Conservation (phyloP, 306 rosid genomes). For the Clitoria ternatea region DNA sequence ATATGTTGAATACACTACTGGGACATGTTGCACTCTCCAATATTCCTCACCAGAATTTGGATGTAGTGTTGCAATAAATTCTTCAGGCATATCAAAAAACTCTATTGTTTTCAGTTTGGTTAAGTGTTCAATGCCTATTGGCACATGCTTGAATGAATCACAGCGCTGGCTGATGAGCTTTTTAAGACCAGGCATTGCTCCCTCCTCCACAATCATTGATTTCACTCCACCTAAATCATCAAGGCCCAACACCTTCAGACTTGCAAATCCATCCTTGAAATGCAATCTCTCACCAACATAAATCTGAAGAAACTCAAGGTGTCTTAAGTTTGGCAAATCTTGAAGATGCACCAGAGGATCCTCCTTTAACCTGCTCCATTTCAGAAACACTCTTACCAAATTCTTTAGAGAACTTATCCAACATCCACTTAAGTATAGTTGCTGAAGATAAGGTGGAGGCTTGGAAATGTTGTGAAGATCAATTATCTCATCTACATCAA, state of each 20-base stretch:
- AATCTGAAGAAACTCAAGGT: slow-evolving; percentile 49
- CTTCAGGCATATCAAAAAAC: slow-evolving; percentile 68
- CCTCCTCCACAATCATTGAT: slow-evolving; percentile 43
- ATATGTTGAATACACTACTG: slow-evolving; percentile 47
- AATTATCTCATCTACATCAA: slow-evolving; percentile 33
- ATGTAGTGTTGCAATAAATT: slow-evolving; percentile 35
- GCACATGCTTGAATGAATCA: slow-evolving; percentile 42
- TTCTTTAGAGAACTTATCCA: slow-evolving; percentile 35
- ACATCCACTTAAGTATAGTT: slow-evolving; percentile 38
- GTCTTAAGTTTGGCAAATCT: slow-evolving; percentile 42
- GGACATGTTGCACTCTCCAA: slow-evolving; percentile 48
- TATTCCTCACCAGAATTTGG: slow-evolving; percentile 45
- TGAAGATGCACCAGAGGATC: slow-evolving; percentile 43
- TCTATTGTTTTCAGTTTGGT: slow-evolving; percentile 51
- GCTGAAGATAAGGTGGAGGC: slow-evolving; percentile 43
- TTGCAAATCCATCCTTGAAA: slow-evolving; percentile 54
- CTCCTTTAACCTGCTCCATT: slow-evolving; percentile 42
- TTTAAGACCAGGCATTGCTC: slow-evolving; percentile 66
- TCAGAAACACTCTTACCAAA: slow-evolving; percentile 26
- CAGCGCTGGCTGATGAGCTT: slow-evolving; percentile 56
- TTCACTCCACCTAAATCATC: slow-evolving; percentile 46
- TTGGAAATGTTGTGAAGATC: slow-evolving; percentile 38
- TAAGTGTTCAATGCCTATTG: slow-evolving; percentile 53
- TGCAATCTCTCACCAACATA: slow-evolving; percentile 45
- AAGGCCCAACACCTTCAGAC: slow-evolving; percentile 58